Evolutionary conservation across 306 rosid genomes (phyloP).

Genomic region (Castanea crenata): DNA sequence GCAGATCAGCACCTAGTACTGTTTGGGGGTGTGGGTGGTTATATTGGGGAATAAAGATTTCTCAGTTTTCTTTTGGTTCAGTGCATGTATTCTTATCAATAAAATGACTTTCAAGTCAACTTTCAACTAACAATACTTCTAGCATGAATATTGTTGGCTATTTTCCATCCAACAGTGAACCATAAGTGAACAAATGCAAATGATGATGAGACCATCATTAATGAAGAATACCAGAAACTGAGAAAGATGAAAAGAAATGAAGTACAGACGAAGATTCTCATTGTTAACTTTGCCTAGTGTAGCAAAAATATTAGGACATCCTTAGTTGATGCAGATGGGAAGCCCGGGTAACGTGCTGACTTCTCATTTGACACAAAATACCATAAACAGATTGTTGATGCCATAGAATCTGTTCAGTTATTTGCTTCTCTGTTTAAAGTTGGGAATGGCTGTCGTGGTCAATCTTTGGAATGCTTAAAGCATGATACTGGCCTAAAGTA

Average conservation of each 20-base stretch:
- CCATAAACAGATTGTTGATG: constrained; percentile 69
- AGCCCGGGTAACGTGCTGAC: constrained; percentile 40
- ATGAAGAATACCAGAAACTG: background rate
- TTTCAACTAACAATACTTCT: no score
- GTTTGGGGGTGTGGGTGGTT: no score
- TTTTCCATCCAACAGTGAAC: background rate
- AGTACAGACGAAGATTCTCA: constrained; percentile 45
- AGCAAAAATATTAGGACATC: constrained; percentile 2
- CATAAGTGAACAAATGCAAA: background rate
- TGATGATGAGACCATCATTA: background rate
- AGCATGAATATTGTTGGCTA: background rate
- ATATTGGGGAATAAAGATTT: no score
- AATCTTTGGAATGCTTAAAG: constrained; percentile 37
- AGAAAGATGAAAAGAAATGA: constrained; percentile 17
- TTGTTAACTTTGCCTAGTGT: no score
- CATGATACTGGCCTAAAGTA: constrained; percentile 44
- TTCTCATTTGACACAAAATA: constrained; percentile 48
- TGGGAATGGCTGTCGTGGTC: constrained; percentile 22
- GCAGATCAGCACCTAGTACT: no score
- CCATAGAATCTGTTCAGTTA: constrained; percentile 50
- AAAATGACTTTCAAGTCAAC: no score
- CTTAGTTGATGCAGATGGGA: constrained; percentile 54
- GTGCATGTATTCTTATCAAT: no score
- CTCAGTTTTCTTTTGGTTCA: no score
- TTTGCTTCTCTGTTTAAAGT: constrained; percentile 42